phyloP scores from a whole-genome alignment of 192 early-diverging fungal genomes.

The Coemansia sp. region DNA sequence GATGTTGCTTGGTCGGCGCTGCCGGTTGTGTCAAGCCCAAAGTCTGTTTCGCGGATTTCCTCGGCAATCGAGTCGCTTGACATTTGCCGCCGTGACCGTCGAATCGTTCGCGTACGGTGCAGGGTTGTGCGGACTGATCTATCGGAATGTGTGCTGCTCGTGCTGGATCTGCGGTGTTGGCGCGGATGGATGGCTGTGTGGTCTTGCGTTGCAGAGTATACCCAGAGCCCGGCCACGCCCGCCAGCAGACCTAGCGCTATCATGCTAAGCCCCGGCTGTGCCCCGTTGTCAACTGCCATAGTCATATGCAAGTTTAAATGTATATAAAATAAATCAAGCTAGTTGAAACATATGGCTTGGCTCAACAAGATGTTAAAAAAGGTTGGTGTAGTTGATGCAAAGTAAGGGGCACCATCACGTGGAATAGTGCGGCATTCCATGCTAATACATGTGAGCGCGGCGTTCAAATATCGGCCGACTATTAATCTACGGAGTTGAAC shows the following conservation, averaged over 20 bases:
- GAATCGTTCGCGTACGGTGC: conserved; percentile 39
- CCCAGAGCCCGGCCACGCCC: conserved; percentile 39
- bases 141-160: conserved; percentile 1
- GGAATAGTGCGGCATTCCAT: not conserved
- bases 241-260: conserved; percentile 33
- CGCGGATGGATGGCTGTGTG: not conserved
- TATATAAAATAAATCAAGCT: not conserved
- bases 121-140: conserved; percentile 1
- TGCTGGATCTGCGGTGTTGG: not conserved
- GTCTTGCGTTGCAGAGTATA: conserved; percentile 27
- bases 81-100: conserved; percentile 31
- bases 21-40: not conserved
- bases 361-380: not conserved
- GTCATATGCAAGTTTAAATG: not conserved
- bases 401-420: not conserved
- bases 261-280: conserved; percentile 40
- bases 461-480: conserved; percentile 1
- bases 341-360: no score
- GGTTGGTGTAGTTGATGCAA: not conserved
- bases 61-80: conserved; percentile 13
- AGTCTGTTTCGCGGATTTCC: conserved; percentile 16
- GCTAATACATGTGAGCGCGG: not conserved
- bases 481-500: not conserved
- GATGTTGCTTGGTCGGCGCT: not conserved
- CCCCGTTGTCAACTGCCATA: not conserved